These are phyloP conservation scores for Pythium scleroteichum DNA, from an alignment of 352 stramenopile genomes.

Conservation along the genomic window DNA sequence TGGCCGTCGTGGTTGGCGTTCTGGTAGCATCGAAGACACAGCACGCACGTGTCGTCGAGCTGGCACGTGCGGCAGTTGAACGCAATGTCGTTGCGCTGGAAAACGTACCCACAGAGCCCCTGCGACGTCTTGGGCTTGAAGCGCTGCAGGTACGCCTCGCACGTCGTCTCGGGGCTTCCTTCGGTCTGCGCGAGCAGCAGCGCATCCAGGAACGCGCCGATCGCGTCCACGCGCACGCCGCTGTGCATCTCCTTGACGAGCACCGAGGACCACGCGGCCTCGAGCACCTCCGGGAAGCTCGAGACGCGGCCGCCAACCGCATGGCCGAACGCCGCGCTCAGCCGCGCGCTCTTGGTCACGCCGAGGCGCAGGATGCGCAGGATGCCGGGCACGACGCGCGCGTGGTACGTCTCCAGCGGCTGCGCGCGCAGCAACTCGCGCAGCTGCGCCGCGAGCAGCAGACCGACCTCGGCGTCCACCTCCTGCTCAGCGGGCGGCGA, in stretches of 20 bases:
- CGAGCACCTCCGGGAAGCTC: conserved; percentile 21
- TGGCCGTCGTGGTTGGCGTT: conserved; percentile 94
- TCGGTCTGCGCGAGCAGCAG: conserved; percentile 28
- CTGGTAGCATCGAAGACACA: conserved; percentile 96
- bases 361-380: conserved; percentile 23
- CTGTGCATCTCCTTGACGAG: conserved; percentile 20
- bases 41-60: conserved; percentile 96
- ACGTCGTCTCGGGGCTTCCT: conserved; percentile 25
- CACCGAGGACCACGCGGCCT: conserved; percentile 29
- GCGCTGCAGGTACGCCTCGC: conserved; percentile 57
- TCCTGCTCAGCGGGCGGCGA: conserved; percentile 26
- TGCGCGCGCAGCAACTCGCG: conserved; percentile 25
- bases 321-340: conserved; percentile 15
- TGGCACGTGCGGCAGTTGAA: conserved; percentile 99
- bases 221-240: conserved; percentile 23
- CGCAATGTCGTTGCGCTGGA: conserved; percentile 96
- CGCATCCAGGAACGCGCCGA: conserved; percentile 28
- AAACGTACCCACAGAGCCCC: conserved; percentile 94
- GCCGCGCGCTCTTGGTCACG: conserved; percentile 25
- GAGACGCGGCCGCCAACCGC: conserved; percentile 5
- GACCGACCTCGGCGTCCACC: conserved; percentile 26
- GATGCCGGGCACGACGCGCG: conserved; percentile 22
- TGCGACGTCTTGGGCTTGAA: conserved; percentile 61
- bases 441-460: conserved; percentile 26
- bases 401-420: conserved; percentile 17